phyloP scores from a whole-genome alignment of 352 stramenopile genomes.

The Pilasporangium apinafurcum region DNA sequence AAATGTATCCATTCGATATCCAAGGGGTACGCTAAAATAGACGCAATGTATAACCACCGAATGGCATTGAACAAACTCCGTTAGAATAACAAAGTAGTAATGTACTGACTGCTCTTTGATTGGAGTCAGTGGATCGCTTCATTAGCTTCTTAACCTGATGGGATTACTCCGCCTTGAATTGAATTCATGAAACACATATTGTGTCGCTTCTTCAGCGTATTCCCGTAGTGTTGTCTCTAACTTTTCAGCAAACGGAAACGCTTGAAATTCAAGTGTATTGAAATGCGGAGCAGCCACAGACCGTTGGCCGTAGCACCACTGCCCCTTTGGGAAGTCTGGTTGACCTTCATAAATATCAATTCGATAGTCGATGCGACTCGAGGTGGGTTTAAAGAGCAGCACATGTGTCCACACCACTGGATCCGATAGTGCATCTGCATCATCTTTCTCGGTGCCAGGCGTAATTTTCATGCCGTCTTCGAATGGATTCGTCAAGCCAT shows the following conservation, averaged over 20 bases:
- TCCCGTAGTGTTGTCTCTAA: constrained; percentile 18
- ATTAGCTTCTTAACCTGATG: no score
- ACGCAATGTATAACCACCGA: no score
- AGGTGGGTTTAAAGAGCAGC: constrained; percentile 48
- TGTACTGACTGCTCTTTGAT: no score
- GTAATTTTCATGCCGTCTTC: no score
- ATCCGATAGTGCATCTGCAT: constrained; percentile 24
- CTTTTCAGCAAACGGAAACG: constrained; percentile 12
- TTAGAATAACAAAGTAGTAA: no score
- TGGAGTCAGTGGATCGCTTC: no score
- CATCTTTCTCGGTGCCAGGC: not conserved
- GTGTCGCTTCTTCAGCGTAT: constrained; percentile 21
- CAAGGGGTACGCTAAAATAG: no score
- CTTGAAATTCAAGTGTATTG: constrained; percentile 13
- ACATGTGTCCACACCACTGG: constrained; percentile 66
- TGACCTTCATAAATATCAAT: constrained; percentile 41
- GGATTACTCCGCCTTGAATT: no score
- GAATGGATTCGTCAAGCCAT: no score
- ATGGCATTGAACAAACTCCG: no score
- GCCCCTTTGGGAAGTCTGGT: constrained; percentile 23
- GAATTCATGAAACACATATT: no score
- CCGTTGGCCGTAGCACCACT: constrained; percentile 50
- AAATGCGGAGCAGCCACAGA: constrained; percentile 26
- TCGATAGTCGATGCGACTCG: constrained; percentile 28
- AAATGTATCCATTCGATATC: no score